A percentile compares a stretch with the other conserved stretches of the same genome.
These are phyloP conservation scores for Boletus mariae DNA, from an alignment of 1,284 basidiomycete genomes.

Conservation along the genomic window DNA sequence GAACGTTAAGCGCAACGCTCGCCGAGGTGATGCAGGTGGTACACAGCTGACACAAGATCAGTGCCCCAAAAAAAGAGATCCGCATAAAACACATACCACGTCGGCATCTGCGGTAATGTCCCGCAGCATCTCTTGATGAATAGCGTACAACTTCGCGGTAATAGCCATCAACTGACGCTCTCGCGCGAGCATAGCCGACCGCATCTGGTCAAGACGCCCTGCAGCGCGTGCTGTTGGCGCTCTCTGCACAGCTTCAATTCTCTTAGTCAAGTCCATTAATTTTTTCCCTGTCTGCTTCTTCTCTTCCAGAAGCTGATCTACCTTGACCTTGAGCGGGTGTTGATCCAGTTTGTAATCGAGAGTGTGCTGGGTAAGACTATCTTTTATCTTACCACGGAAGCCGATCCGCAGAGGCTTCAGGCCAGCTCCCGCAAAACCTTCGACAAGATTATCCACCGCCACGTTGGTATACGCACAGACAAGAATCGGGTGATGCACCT, in stretches of 20 bases:
- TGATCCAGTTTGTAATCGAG: constrained; percentile 63
- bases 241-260: constrained; percentile 24
- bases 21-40: constrained; percentile 80
- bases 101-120: constrained; percentile 67
- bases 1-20: constrained; percentile 51
- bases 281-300: constrained; percentile 30
- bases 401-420: constrained; percentile 80
- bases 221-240: constrained; percentile 18
- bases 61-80: constrained; percentile 1
- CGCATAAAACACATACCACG: constrained; percentile 52
- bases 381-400: constrained; percentile 57
- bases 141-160: constrained; percentile 42
- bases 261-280: constrained; percentile 26
- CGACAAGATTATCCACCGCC: constrained; percentile 90
- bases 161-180: constrained; percentile 36
- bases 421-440: constrained; percentile 60
- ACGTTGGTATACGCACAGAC: constrained; percentile 93
- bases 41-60: constrained; percentile 56
- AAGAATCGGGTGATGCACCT: constrained; percentile 80
- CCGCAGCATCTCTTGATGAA: constrained; percentile 52
- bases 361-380: constrained; percentile 55
- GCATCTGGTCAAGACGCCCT: constrained; percentile 39
- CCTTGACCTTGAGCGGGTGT: constrained; percentile 53
- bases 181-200: constrained; percentile 34
- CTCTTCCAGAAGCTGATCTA: constrained; percentile 40